Percentiles rank a stretch among this genome's conserved stretches.
These are phyloP conservation scores for Apiospora saccharicola DNA, from an alignment of 2,329 filamentous ascomycete genomes.

Conservation along the genomic window DNA sequence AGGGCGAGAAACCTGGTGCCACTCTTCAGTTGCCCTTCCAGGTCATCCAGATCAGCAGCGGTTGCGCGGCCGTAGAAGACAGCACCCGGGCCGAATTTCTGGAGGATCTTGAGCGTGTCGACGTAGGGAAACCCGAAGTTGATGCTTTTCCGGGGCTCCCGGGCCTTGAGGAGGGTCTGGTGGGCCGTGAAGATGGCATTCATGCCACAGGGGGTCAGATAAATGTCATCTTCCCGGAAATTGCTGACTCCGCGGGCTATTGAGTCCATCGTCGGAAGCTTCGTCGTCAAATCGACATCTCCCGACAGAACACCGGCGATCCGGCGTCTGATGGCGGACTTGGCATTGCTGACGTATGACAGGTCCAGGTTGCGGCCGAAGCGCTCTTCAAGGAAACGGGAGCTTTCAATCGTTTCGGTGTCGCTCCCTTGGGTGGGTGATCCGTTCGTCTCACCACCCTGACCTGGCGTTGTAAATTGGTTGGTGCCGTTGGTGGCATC, in stretches of 20 bases:
- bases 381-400: slow-evolving; percentile 87
- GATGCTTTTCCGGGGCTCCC: slow-evolving; percentile 76
- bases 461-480: slow-evolving; percentile 30
- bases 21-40: slow-evolving; percentile 72
- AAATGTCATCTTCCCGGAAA: slow-evolving; percentile 86
- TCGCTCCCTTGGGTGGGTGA: slow-evolving; percentile 27
- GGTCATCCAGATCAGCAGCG: slow-evolving; percentile 79
- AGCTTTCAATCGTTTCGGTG: slow-evolving; percentile 69
- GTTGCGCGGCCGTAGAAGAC: slow-evolving; percentile 87
- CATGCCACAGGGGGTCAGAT: slow-evolving; percentile 90
- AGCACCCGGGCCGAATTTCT: slow-evolving; percentile 93
- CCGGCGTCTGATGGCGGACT: slow-evolving; percentile 82
- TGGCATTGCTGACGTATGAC: slow-evolving; percentile 80
- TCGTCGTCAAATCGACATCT: slow-evolving; percentile 68
- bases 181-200: slow-evolving; percentile 93
- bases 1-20: slow-evolving; percentile 83
- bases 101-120: slow-evolving; percentile 91
- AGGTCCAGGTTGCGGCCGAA: slow-evolving; percentile 91
- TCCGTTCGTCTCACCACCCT: slow-evolving; percentile 27
- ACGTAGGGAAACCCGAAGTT: slow-evolving; percentile 98
- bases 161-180: slow-evolving; percentile 71
- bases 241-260: slow-evolving; percentile 65
- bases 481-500: slow-evolving; percentile 41
- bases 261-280: slow-evolving; percentile 55
- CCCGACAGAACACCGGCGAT: slow-evolving; percentile 86